These are phyloP conservation scores for Alternaria sp. DNA, from an alignment of 2,329 filamentous ascomycete genomes.

Conservation along the genomic window DNA sequence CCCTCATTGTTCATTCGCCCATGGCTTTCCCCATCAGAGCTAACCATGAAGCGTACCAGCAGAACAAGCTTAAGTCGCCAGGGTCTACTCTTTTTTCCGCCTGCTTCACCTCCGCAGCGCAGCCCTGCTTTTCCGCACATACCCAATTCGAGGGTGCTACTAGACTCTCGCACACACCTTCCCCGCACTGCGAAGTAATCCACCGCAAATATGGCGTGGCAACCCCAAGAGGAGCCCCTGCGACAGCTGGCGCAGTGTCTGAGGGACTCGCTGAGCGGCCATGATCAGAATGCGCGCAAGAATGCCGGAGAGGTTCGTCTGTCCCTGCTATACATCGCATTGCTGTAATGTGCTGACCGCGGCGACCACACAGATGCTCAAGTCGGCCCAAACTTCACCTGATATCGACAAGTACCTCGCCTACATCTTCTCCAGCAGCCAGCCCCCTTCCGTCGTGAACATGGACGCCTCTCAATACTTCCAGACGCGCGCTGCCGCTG, in stretches of 20 bases:
- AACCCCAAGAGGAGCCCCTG: slow-evolving; percentile 85
- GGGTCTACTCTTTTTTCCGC: slow-evolving; percentile 16
- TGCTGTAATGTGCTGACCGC: slow-evolving; percentile 33
- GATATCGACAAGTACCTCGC: slow-evolving; percentile 98
- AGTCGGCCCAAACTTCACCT: slow-evolving; percentile 83
- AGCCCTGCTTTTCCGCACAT: slow-evolving; percentile 5
- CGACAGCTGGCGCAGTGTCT: slow-evolving; percentile 87
- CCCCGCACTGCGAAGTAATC: slow-evolving; percentile 21
- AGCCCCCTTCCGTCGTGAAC: slow-evolving; percentile 65
- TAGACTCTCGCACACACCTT: slow-evolving; percentile 11
- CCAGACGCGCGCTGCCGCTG: slow-evolving; percentile 82
- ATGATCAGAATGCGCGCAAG: slow-evolving; percentile 80
- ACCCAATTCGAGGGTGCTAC: slow-evolving; percentile 6
- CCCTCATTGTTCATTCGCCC: slow-evolving; percentile 27
- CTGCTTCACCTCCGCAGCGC: slow-evolving; percentile 16
- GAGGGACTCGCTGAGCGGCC: slow-evolving; percentile 87
- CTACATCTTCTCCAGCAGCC: slow-evolving; percentile 80
- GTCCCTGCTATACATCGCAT: slow-evolving; percentile 9
- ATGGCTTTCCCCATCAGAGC: slow-evolving; percentile 32
- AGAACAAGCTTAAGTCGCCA: slow-evolving; percentile 40
- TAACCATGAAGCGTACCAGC: slow-evolving; percentile 40
- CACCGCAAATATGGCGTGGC: slow-evolving; percentile 76
- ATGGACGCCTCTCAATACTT: slow-evolving; percentile 69
- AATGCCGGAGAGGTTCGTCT: slow-evolving; percentile 82
- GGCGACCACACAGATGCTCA: slow-evolving; percentile 74